Conservation (phyloP, 495 filamentous ascomycete species). For the Penicillium parvum region DNA sequence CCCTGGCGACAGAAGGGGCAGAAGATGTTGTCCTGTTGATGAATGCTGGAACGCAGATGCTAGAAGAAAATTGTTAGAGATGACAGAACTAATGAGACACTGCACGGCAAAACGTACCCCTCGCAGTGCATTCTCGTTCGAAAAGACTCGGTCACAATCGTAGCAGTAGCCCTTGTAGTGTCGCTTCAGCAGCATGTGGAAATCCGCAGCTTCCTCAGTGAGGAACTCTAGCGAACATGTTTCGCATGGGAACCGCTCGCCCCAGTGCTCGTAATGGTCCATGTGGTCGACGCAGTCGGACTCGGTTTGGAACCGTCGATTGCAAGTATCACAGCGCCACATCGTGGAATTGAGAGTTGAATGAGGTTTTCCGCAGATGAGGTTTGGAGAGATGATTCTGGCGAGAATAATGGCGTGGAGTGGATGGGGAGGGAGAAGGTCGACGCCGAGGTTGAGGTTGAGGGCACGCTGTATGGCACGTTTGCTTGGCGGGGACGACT, state of each 20-base stretch:
- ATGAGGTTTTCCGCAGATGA: no score
- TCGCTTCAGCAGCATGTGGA: conserved; percentile 32
- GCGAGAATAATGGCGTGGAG: no score
- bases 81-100: not conserved
- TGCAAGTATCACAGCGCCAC: conserved; percentile 45
- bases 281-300: conserved; percentile 35
- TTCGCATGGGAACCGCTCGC: conserved; percentile 26
- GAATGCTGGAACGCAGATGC: conserved; percentile 43
- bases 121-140: conserved; percentile 34
- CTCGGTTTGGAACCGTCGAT: conserved; percentile 18
- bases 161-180: conserved; percentile 41
- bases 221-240: conserved; percentile 30
- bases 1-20: conserved; percentile 43
- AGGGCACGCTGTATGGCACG: no score
- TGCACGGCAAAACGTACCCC: conserved; percentile 24
- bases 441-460: no score
- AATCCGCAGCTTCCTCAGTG: conserved; percentile 17
- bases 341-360: no score
- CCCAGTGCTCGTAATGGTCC: conserved; percentile 30
- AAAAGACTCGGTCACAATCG: conserved; percentile 30
- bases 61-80: conserved; percentile 9
- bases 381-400: no score
- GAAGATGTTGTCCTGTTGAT: conserved; percentile 24
- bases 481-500: no score
- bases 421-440: no score